These are phyloP conservation scores for Trifolium dubium DNA, from an alignment of 306 rosid genomes.

Conservation along the genomic window DNA sequence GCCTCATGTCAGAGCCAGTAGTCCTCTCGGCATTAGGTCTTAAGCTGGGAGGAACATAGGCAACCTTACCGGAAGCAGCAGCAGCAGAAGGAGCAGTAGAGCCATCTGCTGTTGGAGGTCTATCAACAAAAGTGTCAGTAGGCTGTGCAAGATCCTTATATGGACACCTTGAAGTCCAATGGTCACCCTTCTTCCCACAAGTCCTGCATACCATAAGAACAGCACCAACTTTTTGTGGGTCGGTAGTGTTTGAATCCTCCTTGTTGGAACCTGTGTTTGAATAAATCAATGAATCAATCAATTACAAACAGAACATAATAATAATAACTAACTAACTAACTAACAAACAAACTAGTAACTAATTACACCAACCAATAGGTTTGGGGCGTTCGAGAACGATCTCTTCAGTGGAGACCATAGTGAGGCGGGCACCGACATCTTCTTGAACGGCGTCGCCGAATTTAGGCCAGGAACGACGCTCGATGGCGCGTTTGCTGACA, in stretches of 20 bases:
- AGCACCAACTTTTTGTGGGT: conserved; percentile 66
- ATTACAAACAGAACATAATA: no score
- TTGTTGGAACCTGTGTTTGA: conserved; percentile 80
- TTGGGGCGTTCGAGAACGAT: conserved; percentile 87
- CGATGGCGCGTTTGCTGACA: conserved; percentile 52
- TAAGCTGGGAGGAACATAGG: conserved; percentile 84
- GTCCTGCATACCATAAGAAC: conserved; percentile 92
- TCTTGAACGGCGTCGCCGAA: conserved; percentile 90
- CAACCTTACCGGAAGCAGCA: conserved; percentile 57
- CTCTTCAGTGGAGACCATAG: conserved; percentile 96
- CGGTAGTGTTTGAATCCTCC: conserved; percentile 72
- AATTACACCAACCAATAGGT: no score
- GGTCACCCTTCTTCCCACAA: conserved; percentile 96
- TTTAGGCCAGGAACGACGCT: conserved; percentile 71
- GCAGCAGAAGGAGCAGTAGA: conserved; percentile 38
- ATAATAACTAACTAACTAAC: no score
- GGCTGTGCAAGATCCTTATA: conserved; percentile 87
- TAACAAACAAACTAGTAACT: no score
- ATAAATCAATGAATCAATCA: no score
- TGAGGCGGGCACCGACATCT: conserved; percentile 82
- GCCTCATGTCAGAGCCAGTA: conserved; percentile 78
- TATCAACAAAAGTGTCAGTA: conserved; percentile 62
- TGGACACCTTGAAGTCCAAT: conserved; percentile 96
- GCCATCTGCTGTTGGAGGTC: conserved; percentile 58
- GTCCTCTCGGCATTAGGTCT: conserved; percentile 78